Evolutionary conservation across 192 early-diverging fungal genomes (phyloP), one percentile per base, ranked within the genome.

Genomic region (Gamsiella multidivaricata): DNA sequence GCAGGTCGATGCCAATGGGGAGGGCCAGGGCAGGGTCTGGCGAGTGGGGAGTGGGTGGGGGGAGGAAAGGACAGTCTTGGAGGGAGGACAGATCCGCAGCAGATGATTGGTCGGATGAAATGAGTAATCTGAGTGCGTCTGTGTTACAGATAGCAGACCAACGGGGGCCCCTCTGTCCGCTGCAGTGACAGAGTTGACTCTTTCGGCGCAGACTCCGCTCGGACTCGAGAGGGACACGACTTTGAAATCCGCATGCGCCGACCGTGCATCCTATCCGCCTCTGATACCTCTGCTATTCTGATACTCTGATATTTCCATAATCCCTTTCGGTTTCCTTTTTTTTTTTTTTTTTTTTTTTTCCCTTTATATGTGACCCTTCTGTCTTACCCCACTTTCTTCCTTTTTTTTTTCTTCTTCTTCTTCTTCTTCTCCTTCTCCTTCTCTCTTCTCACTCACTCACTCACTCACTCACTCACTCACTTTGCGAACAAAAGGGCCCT

Each of bases 101-200:
- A 26, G 54, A 49, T 69, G 67, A 69, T 69, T 69, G 67, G 67
- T 54, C 32, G 22, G 34, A 1, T 7, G 34, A 12, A 52, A 45
- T 69, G 67, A 69, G 67, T 69, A 69, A 69, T 66, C n/a, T 56
- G 51, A 56, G 64, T 66, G 53, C 39, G n/a, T n/a, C 5, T 17
- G 32, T 42, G 50, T 20, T 22, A 23, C 45, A 49, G 33, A 42
- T 42, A 31, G 20, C 1, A 15, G 41, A 45, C 37, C 12, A n/a
- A n/a, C n/a, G n/a, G n/a, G n/a, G n/a, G n/a, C n/a, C n/a, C n/a
- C n/a, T n/a, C n/a, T n/a, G n/a, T n/a, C n/a, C n/a, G n/a, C n/a
- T n/a, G n/a, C n/a, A n/a, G n/a, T n/a, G n/a, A n/a, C n/a, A n/a
- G n/a, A n/a, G n/a, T n/a, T n/a, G 39, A 14, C 39, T 14, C 39